Conservation (phyloP, 2,329 filamentous ascomycete genomes). For the Cucurbitaria berberidis region DNA sequence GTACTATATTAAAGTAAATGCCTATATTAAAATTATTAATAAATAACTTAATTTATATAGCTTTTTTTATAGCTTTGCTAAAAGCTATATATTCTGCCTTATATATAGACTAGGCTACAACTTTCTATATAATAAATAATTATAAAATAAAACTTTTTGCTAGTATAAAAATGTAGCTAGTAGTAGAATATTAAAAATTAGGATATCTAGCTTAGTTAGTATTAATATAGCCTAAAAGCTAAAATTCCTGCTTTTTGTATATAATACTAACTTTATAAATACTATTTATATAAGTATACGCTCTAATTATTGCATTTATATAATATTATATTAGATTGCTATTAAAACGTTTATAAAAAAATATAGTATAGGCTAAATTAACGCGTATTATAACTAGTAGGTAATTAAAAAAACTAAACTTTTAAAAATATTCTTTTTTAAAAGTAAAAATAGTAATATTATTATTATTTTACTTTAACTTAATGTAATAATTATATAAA, state of each 20-base stretch:
- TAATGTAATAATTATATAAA: not conserved
- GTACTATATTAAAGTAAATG: not conserved
- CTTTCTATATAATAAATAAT: not conserved
- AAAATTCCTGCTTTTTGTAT: not conserved
- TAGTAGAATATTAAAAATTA: not conserved
- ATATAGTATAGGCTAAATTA: not conserved
- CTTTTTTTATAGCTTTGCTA: not conserved
- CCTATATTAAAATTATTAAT: not conserved
- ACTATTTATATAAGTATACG: not conserved
- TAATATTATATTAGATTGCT: not conserved
- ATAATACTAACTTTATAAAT: not conserved
- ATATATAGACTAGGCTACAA: not conserved
- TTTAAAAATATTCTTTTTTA: not conserved
- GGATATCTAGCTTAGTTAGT: not conserved
- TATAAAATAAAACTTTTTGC: not conserved
- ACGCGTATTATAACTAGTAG: not conserved
- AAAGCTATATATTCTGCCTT: not conserved
- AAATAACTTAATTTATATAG: not conserved
- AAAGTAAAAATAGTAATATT: not conserved
- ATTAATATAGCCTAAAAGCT: not conserved
- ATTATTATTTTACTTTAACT: not conserved
- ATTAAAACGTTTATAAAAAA: not conserved
- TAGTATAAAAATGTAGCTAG: not conserved
- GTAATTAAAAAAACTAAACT: not conserved
- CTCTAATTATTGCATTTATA: not conserved